Conservation (phyloP, 2,329 filamentous ascomycete species). For the Fulvia fulva region DNA sequence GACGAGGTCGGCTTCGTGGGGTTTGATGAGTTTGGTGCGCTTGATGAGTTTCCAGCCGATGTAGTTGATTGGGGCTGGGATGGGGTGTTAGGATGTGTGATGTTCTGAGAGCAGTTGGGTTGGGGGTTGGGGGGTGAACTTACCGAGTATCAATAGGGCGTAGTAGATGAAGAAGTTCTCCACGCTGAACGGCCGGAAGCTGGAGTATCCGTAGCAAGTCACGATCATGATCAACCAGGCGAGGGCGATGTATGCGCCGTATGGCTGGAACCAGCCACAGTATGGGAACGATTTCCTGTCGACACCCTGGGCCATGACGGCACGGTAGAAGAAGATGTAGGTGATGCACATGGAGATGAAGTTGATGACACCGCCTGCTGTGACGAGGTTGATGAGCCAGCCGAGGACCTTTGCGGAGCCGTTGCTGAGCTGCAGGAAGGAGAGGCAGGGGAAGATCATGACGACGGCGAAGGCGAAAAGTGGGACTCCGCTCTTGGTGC, state of each 20-base stretch:
- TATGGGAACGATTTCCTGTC: slow-evolving; percentile 55
- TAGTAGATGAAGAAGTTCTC: slow-evolving; percentile 49
- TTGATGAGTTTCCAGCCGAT: slow-evolving; percentile 62
- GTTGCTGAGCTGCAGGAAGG: slow-evolving; percentile 33
- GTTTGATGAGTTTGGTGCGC: slow-evolving; percentile 52
- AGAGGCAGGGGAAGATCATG: slow-evolving; percentile 33
- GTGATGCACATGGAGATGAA: slow-evolving; percentile 58
- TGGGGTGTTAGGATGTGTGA: slow-evolving; percentile 33
- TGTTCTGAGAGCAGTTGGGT: no score
- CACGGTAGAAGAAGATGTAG: slow-evolving; percentile 55
- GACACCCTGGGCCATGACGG: slow-evolving; percentile 47
- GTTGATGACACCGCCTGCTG: slow-evolving; percentile 57
- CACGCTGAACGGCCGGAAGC: slow-evolving; percentile 42
- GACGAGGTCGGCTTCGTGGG: slow-evolving; percentile 56
- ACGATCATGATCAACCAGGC: slow-evolving; percentile 34
- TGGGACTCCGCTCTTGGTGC: slow-evolving; percentile 57
- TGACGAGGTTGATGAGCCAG: slow-evolving; percentile 51
- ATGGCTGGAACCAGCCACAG: slow-evolving; percentile 53
- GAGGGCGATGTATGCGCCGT: slow-evolving; percentile 41
- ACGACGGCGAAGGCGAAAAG: slow-evolving; percentile 53
- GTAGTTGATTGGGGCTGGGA: slow-evolving; percentile 50
- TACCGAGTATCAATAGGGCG: slow-evolving; percentile 51
- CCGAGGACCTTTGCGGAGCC: slow-evolving; percentile 30
- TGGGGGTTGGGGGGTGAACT: slow-evolving; percentile 11
- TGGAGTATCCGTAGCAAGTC: slow-evolving; percentile 53